phyloP scores from a whole-genome alignment of 2,329 filamentous ascomycete species.

The Dactylellina drechsleri region DNA sequence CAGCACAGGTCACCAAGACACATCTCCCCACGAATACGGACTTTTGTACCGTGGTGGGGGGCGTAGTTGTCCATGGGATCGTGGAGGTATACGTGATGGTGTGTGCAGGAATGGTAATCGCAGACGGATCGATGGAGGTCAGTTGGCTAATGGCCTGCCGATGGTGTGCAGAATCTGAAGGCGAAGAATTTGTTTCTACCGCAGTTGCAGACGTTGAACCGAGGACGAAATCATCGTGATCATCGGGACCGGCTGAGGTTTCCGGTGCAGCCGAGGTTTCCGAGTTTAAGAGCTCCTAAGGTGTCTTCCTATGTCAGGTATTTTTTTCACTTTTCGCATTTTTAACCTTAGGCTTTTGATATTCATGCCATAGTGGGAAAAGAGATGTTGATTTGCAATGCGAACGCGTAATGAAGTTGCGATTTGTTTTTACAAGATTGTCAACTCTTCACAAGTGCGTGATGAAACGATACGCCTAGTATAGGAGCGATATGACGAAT shows the following conservation, averaged over 20 bases:
- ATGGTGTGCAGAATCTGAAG: constrained; percentile 37
- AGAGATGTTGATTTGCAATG: background rate
- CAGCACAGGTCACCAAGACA: constrained; percentile 74
- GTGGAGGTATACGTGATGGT: constrained; percentile 62
- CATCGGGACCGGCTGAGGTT: background rate
- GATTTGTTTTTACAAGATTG: background rate
- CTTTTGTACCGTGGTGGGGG: constrained; percentile 80
- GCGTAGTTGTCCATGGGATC: constrained; percentile 78
- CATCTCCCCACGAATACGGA: constrained; percentile 87
- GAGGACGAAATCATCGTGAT: constrained; percentile 11
- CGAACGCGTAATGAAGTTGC: background rate
- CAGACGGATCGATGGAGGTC: constrained; percentile 12
- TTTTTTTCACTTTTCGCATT: background rate
- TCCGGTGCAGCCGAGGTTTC: constrained; percentile 5
- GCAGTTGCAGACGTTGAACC: background rate
- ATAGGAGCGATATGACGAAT: too few species aligned
- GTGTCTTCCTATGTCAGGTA: constrained; percentile 41
- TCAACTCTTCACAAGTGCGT: background rate
- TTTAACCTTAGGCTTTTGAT: background rate
- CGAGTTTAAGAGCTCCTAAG: constrained; percentile 48
- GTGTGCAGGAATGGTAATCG: constrained; percentile 3
- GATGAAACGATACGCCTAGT: background rate
- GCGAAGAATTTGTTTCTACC: constrained; percentile 24
- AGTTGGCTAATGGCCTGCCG: constrained; percentile 5
- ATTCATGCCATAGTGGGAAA: background rate